These are phyloP conservation scores for Penicillium sp. DNA, from an alignment of 2,329 filamentous ascomycete genomes.

Conservation along the genomic window DNA sequence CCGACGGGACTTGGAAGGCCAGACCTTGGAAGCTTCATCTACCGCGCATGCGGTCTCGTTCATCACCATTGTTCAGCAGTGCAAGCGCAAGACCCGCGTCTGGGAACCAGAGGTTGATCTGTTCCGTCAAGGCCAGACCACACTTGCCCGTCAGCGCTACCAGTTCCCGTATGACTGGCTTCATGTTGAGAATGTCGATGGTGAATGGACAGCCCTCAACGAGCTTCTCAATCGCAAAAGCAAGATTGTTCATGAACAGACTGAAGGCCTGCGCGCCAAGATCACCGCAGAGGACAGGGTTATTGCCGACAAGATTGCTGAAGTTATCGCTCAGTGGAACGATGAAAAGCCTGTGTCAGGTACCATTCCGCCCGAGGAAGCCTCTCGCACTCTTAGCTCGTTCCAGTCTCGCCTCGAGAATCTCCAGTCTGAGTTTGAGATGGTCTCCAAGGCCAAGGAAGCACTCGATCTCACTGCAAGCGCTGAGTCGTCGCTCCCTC, in stretches of 20 bases:
- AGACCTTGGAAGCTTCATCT: conserved; percentile 89
- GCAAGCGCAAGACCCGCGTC: conserved; percentile 86
- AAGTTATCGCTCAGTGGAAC: conserved; percentile 86
- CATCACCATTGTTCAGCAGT: conserved; percentile 96
- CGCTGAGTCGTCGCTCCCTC: conserved; percentile 76
- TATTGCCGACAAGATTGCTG: conserved; percentile 81
- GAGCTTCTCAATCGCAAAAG: conserved; percentile 90
- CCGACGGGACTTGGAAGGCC: conserved; percentile 83
- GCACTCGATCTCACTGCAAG: conserved; percentile 85
- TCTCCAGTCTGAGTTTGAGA: conserved; percentile 83
- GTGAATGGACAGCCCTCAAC: conserved; percentile 91
- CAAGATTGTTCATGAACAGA: conserved; percentile 95
- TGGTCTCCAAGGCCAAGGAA: conserved; percentile 96
- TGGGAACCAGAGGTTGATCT: conserved; percentile 97
- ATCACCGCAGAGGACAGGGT: conserved; percentile 92
- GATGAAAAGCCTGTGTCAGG: conserved; percentile 97
- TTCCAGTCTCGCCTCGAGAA: conserved; percentile 86
- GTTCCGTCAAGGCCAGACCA: conserved; percentile 94
- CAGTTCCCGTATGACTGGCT: conserved; percentile 94
- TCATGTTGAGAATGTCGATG: conserved; percentile 92
- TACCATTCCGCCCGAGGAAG: conserved; percentile 85
- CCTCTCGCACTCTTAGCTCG: conserved; percentile 75
- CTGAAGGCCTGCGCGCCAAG: conserved; percentile 90
- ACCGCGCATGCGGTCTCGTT: conserved; percentile 97
- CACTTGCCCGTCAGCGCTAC: conserved; percentile 85